A percentile compares a stretch with the other conserved stretches of the same genome.
Conservation (phyloP, 2,329 filamentous ascomycete species). For the Magnaporthiopsis poae region DNA sequence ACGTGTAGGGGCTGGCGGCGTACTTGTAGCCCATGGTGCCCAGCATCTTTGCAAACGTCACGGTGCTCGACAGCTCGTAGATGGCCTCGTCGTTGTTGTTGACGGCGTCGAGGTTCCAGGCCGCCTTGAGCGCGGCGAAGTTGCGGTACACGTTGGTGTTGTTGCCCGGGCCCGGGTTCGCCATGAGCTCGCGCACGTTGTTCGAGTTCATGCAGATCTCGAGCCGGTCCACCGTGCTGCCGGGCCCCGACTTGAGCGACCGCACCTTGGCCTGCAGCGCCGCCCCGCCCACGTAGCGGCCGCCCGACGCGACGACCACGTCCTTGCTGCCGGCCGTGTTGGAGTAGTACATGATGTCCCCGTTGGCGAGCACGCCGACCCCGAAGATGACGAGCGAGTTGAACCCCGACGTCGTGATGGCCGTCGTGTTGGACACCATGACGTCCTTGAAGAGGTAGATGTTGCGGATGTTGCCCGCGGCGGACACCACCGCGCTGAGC, state of each 20-base stretch:
- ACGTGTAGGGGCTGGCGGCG: constrained; percentile 33
- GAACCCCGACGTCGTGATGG: constrained; percentile 31
- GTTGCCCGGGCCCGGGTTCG: constrained; percentile 22
- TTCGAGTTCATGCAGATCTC: constrained; percentile 36
- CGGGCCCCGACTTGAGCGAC: constrained; percentile 10
- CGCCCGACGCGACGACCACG: constrained; percentile 26
- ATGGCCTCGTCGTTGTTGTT: constrained; percentile 37
- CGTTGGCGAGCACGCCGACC: constrained; percentile 31
- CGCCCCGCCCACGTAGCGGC: constrained; percentile 37
- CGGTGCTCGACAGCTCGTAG: constrained; percentile 32
- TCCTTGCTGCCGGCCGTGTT: constrained; percentile 28
- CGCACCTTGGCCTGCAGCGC: constrained; percentile 22
- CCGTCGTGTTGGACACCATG: constrained; percentile 32
- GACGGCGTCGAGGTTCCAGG: constrained; percentile 34
- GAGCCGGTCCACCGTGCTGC: constrained; percentile 25
- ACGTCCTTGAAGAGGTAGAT: constrained; percentile 35
- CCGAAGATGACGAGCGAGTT: constrained; percentile 34
- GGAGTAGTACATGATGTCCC: constrained; percentile 36
- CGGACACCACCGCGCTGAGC: neutral
- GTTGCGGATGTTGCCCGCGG: constrained; percentile 14
- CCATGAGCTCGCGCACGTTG: constrained; percentile 29
- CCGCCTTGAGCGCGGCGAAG: constrained; percentile 28
- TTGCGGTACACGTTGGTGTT: constrained; percentile 28
- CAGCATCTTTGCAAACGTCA: constrained; percentile 32
- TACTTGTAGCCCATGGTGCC: constrained; percentile 31